These are phyloP conservation scores for Favolaschia claudopus DNA, from an alignment of 768 basidiomycete genomes.

Conservation along the genomic window DNA sequence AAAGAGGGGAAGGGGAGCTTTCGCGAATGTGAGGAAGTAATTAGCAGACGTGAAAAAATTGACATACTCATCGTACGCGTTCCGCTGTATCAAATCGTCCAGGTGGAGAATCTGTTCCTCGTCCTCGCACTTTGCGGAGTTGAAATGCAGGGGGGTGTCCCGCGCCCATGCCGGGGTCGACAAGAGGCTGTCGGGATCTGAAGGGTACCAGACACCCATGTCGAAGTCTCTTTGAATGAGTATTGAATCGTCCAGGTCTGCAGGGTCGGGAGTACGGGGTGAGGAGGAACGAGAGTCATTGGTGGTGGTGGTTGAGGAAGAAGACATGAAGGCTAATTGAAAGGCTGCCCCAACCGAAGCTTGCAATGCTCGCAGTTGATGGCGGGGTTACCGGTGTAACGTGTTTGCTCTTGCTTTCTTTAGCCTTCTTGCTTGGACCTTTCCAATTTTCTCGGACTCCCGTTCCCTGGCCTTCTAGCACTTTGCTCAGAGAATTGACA, in stretches of 20 bases:
- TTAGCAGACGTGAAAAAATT: constrained; percentile 15
- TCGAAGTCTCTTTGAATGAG: constrained; percentile 58
- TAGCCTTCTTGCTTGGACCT: too few species aligned
- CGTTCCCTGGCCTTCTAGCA: too few species aligned
- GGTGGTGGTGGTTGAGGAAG: constrained; percentile 66
- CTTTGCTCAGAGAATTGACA: too few species aligned
- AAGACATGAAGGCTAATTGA: constrained; percentile 68
- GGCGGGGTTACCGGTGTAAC: too few species aligned
- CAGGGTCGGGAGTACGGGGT: constrained; percentile 71
- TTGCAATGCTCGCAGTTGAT: too few species aligned
- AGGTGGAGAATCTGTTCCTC: constrained; percentile 67
- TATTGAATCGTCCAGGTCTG: constrained; percentile 59
- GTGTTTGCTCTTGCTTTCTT: neutral
- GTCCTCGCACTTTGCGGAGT: constrained; percentile 53
- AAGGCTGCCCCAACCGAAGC: too few species aligned
- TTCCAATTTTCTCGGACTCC: too few species aligned
- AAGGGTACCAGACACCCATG: constrained; percentile 63
- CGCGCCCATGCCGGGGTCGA: constrained; percentile 52
- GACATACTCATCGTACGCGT: constrained; percentile 78
- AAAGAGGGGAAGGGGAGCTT: constrained; percentile 46
- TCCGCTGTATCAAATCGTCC: constrained; percentile 77
- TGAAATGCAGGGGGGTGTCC: constrained; percentile 45
- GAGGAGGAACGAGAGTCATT: constrained; percentile 75
- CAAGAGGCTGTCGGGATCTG: constrained; percentile 51
- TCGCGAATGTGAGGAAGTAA: constrained; percentile 19